Percentiles rank a stretch among this genome's conserved stretches.
These are phyloP conservation scores for Candida bentonensis DNA, from an alignment of 805 yeast species.

Conservation along the genomic window DNA sequence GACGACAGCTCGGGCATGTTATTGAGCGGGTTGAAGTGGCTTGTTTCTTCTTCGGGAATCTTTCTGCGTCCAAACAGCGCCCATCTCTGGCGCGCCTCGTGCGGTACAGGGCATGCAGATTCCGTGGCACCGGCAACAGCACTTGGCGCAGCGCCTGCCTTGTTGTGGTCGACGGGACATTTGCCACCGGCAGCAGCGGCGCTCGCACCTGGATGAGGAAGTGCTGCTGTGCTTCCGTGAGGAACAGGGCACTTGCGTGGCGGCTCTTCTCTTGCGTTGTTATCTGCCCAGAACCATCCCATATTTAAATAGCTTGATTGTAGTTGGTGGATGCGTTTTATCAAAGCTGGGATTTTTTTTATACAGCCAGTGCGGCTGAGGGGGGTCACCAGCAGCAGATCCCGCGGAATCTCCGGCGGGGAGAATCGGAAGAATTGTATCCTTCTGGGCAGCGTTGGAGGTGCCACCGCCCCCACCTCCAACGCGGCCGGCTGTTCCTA, in stretches of 20 bases:
- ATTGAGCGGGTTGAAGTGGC: conserved; percentile 58
- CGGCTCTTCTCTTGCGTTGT: conserved; percentile 8
- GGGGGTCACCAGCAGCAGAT: too few species aligned
- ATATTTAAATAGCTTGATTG: conserved; percentile 23
- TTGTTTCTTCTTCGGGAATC: conserved; percentile 20
- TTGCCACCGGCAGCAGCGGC: conserved; percentile 10
- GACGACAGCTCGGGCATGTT: conserved; percentile 75
- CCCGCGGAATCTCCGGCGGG: too few species aligned
- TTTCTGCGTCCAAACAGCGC: conserved; percentile 3
- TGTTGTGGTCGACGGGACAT: conserved; percentile 28
- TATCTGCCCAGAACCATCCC: conserved; percentile 89
- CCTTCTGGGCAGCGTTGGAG: too few species aligned
- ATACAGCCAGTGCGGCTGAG: neutral
- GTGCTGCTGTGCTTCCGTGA: neutral
- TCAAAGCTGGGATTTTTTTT: neutral
- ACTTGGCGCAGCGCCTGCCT: conserved; percentile 1
- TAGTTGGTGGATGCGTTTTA: conserved; percentile 24
- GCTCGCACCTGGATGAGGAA: neutral
- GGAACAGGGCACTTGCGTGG: conserved; percentile 1
- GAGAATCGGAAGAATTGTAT: too few species aligned
- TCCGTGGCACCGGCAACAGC: neutral
- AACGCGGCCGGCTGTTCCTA: too few species aligned
- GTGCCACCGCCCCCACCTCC: too few species aligned
- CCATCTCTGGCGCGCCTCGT: conserved; percentile 11
- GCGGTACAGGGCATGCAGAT: conserved; percentile 28